Percentiles rank a stretch among this genome's conserved stretches.
These are phyloP conservation scores for Dioscorea zingiberensis DNA, from an alignment of 106 monocot genomes.

Conservation along the genomic window DNA sequence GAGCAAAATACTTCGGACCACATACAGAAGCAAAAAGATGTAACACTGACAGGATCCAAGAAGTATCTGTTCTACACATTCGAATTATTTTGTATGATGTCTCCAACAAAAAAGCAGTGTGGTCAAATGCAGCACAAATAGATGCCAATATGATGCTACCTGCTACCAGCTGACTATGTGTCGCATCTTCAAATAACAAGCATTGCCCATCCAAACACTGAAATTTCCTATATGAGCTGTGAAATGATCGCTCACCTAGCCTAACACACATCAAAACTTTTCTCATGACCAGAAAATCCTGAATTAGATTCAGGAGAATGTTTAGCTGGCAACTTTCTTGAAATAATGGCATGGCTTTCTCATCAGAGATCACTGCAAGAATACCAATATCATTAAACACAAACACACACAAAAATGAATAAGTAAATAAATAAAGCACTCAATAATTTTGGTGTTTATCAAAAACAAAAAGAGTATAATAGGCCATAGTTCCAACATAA, in stretches of 20 bases:
- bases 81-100: conserved; percentile 55
- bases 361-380: conserved; percentile 36
- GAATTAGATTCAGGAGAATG: conserved; percentile 31
- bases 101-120: conserved; percentile 45
- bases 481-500: background rate
- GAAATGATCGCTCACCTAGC: background rate
- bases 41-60: conserved; percentile 35
- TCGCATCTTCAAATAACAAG: conserved; percentile 22
- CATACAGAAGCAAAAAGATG: conserved; percentile 64
- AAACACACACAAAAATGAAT: background rate
- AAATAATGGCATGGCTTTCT: conserved; percentile 16
- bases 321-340: conserved; percentile 24
- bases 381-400: background rate
- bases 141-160: conserved; percentile 66
- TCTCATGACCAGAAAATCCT: conserved; percentile 56
- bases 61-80: conserved; percentile 20
- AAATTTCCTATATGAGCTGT: background rate
- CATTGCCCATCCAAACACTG: conserved; percentile 7
- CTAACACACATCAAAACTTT: conserved; percentile 32
- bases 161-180: conserved; percentile 41
- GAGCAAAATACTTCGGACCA: conserved; percentile 37
- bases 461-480: background rate
- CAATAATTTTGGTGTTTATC: background rate
- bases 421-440: background rate
- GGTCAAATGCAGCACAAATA: conserved; percentile 32